A percentile compares a stretch with the other conserved stretches of the same genome.
These are phyloP conservation scores for Neophaeococcomyces aloes DNA, from an alignment of 2,329 filamentous ascomycete genomes.

Conservation along the genomic window DNA sequence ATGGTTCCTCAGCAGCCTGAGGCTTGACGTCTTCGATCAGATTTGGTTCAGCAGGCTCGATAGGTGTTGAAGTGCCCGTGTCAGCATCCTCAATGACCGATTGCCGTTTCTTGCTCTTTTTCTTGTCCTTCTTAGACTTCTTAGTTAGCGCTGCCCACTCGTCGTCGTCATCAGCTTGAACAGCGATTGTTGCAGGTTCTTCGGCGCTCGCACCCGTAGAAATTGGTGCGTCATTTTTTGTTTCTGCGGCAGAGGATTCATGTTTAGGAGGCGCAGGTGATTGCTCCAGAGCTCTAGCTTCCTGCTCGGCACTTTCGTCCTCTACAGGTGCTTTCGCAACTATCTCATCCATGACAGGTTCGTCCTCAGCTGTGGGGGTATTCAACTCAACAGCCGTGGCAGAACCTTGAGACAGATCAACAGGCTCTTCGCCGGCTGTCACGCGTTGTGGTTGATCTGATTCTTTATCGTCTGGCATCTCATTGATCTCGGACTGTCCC, in stretches of 20 bases:
- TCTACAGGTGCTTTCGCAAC: not conserved
- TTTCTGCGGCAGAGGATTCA: too few relatives aligned
- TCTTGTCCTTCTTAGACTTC: conserved; percentile 11
- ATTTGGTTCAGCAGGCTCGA: not conserved
- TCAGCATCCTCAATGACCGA: conserved; percentile 2
- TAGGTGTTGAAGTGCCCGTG: not conserved
- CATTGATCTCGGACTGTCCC: too few relatives aligned
- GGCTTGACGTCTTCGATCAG: conserved; percentile 2
- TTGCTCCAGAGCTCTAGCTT: not conserved
- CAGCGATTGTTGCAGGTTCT: not conserved
- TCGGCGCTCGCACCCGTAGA: too few relatives aligned
- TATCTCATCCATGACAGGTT: not conserved
- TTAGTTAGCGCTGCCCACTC: not conserved
- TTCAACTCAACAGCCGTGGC: too few relatives aligned
- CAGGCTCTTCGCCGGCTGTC: too few relatives aligned
- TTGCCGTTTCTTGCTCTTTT: conserved; percentile 8
- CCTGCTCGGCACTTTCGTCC: not conserved
- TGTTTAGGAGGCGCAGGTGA: too few relatives aligned
- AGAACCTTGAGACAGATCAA: too few relatives aligned
- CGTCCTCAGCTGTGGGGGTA: not conserved
- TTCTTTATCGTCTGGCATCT: too few relatives aligned
- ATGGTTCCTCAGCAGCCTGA: too few relatives aligned
- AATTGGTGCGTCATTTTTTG: too few relatives aligned
- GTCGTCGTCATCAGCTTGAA: not conserved
- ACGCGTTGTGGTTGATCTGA: too few relatives aligned